Evolutionary conservation across 345 rosid species (phyloP), one percentile per base, ranked within the genome.

Genomic region (Gossypium anomalum): DNA sequence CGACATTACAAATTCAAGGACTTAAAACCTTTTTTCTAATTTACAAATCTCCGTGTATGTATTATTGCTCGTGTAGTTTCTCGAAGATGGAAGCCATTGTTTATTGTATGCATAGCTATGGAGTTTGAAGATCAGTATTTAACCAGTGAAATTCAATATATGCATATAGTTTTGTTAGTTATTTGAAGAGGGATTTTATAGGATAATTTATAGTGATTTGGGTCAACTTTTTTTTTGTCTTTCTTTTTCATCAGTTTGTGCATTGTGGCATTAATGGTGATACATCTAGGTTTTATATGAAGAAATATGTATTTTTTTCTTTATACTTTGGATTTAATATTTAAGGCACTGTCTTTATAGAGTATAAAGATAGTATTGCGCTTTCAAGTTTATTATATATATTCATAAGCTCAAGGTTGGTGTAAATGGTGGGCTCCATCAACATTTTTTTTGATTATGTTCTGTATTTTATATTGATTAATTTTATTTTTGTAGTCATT

Each of bases 1-100:
- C 15, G 85, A 87, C 61, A 55, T 69, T 63, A 41, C 16, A 41
- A 41, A 20, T 20, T 59, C 13, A 13, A 25, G 53, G 49, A 20
- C n/a, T 51, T 51, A 51, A 16, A 2, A 53, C 22, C 13, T 6
- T 45, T 47, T n/a, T 44, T 27, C 7, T 72, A 19, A 56, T 72
- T 43, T 2, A 57, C 49, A 41, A 72, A 14, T 41, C 41, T 19
- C 16, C 17, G 29, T 57, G 62, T 57, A 22, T 34, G 56, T 22
- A 55, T 19, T 55, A 55, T 22, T 58, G 14, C 29, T 22, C 62
- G 8, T 55, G 59, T 2, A 6, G 57, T 52, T 14, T 17, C 19
- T 52, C 9, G 12, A 58, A 58, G 62, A 58, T 58, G 61, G 19
- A 15, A 43, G 34, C 13, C 4, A 15, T 25, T 23, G 53, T 57